A percentile compares a stretch with the other conserved stretches of the same genome.
Evolutionary conservation across 441 rosid genomes (phyloP).

Genomic region (Mallotus japonicus): DNA sequence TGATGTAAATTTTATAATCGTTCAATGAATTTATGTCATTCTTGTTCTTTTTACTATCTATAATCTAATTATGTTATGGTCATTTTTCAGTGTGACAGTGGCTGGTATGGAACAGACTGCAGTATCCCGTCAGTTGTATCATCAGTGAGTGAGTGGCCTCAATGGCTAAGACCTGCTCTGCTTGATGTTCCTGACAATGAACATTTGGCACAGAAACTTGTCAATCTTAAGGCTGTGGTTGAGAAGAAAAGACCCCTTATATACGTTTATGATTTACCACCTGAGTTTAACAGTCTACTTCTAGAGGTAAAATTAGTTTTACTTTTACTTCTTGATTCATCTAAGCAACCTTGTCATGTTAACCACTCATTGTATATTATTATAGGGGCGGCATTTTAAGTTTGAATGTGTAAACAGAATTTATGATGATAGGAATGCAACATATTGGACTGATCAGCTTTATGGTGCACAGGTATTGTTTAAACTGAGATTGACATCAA

Average conservation of each 20-base stretch:
- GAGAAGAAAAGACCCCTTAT: constrained; percentile 86
- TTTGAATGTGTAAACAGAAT: constrained; percentile 84
- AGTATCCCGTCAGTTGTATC: constrained; percentile 80
- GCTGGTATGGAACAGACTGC: constrained; percentile 95
- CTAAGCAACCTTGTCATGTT: constrained; percentile 26
- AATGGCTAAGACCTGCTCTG: constrained; percentile 91
- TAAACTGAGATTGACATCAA: constrained; percentile 16
- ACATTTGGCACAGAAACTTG: constrained; percentile 37
- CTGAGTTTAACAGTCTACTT: constrained; percentile 86
- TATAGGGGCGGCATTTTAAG: constrained; percentile 90
- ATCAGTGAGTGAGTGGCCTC: constrained; percentile 81
- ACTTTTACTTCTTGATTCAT: constrained; percentile 9
- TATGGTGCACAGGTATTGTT: constrained; percentile 86
- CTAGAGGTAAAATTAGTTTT: constrained; percentile 64
- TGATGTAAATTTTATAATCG: background rate
- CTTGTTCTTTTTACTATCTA: background rate
- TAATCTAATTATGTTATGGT: constrained; percentile 17
- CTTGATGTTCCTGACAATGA: constrained; percentile 56
- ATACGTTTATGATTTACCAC: constrained; percentile 91
- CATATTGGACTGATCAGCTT: constrained; percentile 82
- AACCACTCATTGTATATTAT: constrained; percentile 25
- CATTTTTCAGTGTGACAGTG: constrained; percentile 66
- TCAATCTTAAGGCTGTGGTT: constrained; percentile 57
- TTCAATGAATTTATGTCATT: constrained; percentile 7
- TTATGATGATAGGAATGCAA: constrained; percentile 73